Evolutionary conservation across 345 rosid species (phyloP).

Genomic region (Eucalyptus lansdowneana): DNA sequence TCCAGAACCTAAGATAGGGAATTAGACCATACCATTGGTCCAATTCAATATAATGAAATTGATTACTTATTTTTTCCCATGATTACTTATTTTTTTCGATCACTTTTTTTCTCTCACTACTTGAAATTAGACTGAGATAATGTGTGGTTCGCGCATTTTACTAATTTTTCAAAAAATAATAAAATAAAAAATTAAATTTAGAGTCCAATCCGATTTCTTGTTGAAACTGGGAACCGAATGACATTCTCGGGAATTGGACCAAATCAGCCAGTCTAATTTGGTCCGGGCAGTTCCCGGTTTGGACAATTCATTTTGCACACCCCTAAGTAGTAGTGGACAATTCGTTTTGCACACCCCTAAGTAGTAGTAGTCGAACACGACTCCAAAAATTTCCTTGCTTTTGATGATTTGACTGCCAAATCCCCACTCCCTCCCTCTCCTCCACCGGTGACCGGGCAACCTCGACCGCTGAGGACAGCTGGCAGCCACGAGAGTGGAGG

Average conservation of each 20-base stretch:
- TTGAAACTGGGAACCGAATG: rapidly evolving
- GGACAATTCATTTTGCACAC: too few species aligned
- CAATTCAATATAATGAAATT: rapidly evolving
- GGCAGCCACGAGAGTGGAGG: background rate
- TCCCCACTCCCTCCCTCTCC: background rate
- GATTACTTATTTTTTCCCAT: too few species aligned
- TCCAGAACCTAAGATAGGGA: rapidly evolving
- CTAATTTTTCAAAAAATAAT: too few species aligned
- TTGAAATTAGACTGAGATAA: rapidly evolving
- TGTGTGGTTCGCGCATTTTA: too few species aligned
- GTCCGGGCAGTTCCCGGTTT: rapidly evolving
- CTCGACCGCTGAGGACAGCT: background rate
- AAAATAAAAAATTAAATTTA: too few species aligned
- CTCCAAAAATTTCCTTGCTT: background rate
- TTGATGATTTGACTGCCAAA: background rate
- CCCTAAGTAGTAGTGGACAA: too few species aligned
- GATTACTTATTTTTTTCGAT: too few species aligned
- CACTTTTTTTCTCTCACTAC: too few species aligned
- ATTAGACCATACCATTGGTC: too few species aligned
- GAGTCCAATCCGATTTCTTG: too few species aligned
- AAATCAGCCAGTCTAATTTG: rapidly evolving
- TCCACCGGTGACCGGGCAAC: background rate
- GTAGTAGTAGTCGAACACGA: too few species aligned
- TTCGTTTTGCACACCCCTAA: too few species aligned
- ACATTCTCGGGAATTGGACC: rapidly evolving